phyloP scores from a whole-genome alignment of 2,329 filamentous ascomycete genomes.

The Blastomyces silverae region DNA sequence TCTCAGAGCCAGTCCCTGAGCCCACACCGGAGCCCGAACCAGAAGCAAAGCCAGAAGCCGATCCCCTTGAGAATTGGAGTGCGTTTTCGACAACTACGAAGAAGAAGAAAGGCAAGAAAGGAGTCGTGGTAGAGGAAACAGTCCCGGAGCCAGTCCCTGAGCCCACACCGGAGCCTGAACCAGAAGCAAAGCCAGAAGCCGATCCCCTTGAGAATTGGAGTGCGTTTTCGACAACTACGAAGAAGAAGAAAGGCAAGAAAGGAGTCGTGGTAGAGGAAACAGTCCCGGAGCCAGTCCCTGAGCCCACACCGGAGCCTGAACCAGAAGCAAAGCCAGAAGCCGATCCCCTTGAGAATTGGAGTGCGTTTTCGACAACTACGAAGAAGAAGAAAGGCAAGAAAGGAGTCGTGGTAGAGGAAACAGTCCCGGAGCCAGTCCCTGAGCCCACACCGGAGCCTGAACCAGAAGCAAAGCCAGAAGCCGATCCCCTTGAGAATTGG shows the following conservation, averaged over 20 bases:
- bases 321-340: slow-evolving; percentile 20
- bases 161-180: slow-evolving; percentile 18
- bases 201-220: slow-evolving; percentile 33
- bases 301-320: slow-evolving; percentile 17
- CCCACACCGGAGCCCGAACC: slow-evolving; percentile 19
- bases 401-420: slow-evolving; percentile 44
- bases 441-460: slow-evolving; percentile 17
- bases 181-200: slow-evolving; percentile 19
- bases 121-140: slow-evolving; percentile 43
- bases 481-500: slow-evolving; percentile 31
- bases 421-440: slow-evolving; percentile 26
- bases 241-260: slow-evolving; percentile 18
- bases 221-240: slow-evolving; percentile 10
- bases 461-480: slow-evolving; percentile 19
- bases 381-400: slow-evolving; percentile 18
- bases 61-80: slow-evolving; percentile 33
- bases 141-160: slow-evolving; percentile 25
- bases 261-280: slow-evolving; percentile 44
- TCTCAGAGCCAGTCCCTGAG: slow-evolving; percentile 24
- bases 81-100: slow-evolving; percentile 10
- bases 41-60: slow-evolving; percentile 19
- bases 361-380: slow-evolving; percentile 16
- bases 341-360: slow-evolving; percentile 32
- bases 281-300: slow-evolving; percentile 26
- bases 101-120: slow-evolving; percentile 24